Conservation (phyloP, 805 yeast genomes). For the Lachancea waltii region DNA sequence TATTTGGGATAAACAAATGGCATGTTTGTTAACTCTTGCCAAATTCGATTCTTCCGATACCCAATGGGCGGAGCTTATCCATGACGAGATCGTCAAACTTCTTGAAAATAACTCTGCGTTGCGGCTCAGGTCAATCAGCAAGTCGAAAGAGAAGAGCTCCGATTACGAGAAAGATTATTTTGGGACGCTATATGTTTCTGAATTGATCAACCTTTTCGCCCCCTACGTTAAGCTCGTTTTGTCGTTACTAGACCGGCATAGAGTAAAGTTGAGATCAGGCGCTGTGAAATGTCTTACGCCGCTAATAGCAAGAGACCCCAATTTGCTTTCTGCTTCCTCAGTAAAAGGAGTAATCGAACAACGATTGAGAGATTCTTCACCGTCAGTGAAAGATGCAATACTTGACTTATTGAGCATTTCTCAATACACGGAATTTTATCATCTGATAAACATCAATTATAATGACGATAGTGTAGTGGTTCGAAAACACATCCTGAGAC, state of each 20-base stretch:
- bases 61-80: neutral
- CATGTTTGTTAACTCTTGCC: neutral
- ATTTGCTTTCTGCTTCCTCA: constrained; percentile 42
- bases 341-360: constrained; percentile 48
- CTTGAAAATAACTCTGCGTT: neutral
- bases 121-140: too few species aligned
- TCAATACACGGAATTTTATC: constrained; percentile 39
- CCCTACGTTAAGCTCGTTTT: constrained; percentile 46
- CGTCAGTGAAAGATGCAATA: constrained; percentile 71
- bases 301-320: constrained; percentile 47
- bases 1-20: constrained; percentile 5
- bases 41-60: neutral
- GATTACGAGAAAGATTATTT: too few species aligned
- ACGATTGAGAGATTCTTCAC: constrained; percentile 52
- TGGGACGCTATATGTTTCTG: constrained; percentile 12
- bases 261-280: constrained; percentile 49
- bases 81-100: neutral
- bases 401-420: constrained; percentile 48
- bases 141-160: too few species aligned
- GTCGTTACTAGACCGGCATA: constrained; percentile 41
- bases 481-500: constrained; percentile 51
- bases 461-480: constrained; percentile 60
- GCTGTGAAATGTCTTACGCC: constrained; percentile 59
- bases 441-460: constrained; percentile 38
- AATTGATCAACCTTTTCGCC: constrained; percentile 40